Evolutionary conservation across 306 rosid genomes (phyloP), one percentile per base, ranked within the genome.

Genomic region (Acacia confusa): DNA sequence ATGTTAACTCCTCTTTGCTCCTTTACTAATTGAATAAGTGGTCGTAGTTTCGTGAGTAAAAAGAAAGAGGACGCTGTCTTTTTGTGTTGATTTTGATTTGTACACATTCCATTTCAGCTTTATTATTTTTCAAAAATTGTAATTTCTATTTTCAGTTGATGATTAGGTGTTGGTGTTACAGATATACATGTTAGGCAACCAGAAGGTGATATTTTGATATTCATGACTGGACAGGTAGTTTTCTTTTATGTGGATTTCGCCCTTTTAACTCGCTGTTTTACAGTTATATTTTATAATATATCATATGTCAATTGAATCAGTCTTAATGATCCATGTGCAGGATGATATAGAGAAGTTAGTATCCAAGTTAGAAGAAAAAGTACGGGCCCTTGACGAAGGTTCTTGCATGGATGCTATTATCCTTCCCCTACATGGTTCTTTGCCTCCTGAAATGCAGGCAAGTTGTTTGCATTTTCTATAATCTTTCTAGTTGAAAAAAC

Each of bases 391-490:
- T 15, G 94, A 95, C 57, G 99, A 93, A 86, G 99, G 99, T 70
- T 95, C 99, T 24, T 92, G 97, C 83, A 87, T 95, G 97, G 98
- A 95, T 92, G 98, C 90, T 57, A 75, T 95, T 74, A 87, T 95
- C 83, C 91, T 95, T 82, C 99, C 99, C 52, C 91, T 95, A 72
- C 99, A 95, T 50, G 98, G 99, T 81, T 95, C 99, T 72, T 87
- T 95, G 88, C 98, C 97, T 75, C 99, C 99, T 80, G 98, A 95
- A 87, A 85, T 93, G 92, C 99, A 95, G 94, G 99, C 88, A 79
- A 85, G 97, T 84, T 38, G 30, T 79, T 80, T 82, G 77, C 19
- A 9, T 79, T 57, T 43, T 38, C 68, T 52, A 9, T 75, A 43
- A 48, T 81, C 55, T 82, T 82, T 69, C 73, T 70, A 43, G 52